These are phyloP conservation scores for Penicillium samsonianum DNA, from an alignment of 495 filamentous ascomycete genomes.

Conservation along the genomic window DNA sequence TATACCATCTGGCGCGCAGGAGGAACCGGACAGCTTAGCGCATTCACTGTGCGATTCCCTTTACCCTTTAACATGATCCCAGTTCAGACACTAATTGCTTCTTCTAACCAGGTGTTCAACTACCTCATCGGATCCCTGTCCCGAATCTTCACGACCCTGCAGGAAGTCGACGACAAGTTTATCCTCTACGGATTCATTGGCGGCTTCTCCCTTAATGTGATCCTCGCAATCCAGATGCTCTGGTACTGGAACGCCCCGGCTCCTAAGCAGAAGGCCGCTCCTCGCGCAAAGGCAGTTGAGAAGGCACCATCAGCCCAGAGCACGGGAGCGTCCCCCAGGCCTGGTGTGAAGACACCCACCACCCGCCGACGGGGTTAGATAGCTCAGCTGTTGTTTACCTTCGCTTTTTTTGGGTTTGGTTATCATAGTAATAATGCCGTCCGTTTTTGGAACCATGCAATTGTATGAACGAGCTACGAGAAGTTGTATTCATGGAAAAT, in stretches of 20 bases:
- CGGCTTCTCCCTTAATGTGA: slow-evolving; percentile 81
- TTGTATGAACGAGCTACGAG: slow-evolving; percentile 2
- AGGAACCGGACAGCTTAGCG: slow-evolving; percentile 91
- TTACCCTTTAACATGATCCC: neutral
- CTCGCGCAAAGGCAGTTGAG: slow-evolving; percentile 41
- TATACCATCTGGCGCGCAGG: slow-evolving; percentile 77
- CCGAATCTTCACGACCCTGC: slow-evolving; percentile 93
- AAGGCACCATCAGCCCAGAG: slow-evolving; percentile 33
- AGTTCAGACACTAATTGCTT: slow-evolving; percentile 12
- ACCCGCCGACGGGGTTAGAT: slow-evolving; percentile 53
- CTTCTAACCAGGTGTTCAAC: slow-evolving; percentile 78
- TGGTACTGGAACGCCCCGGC: slow-evolving; percentile 89
- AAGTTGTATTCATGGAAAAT: neutral
- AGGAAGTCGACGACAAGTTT: slow-evolving; percentile 92
- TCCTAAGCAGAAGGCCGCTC: slow-evolving; percentile 40
- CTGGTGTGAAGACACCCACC: slow-evolving; percentile 43
- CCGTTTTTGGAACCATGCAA: slow-evolving; percentile 15
- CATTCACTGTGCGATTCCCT: slow-evolving; percentile 76
- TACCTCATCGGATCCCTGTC: slow-evolving; percentile 89
- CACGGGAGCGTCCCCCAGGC: slow-evolving; percentile 39
- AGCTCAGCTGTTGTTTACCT: neutral
- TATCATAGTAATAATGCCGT: slow-evolving; percentile 17
- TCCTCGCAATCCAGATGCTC: slow-evolving; percentile 87
- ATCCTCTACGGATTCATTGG: slow-evolving; percentile 93
- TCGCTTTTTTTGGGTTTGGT: slow-evolving; percentile 12